A percentile compares a stretch with the other conserved stretches of the same genome.
Evolutionary conservation across 2,329 filamentous ascomycete genomes (phyloP).

Genomic region (Nakataea oryzae): DNA sequence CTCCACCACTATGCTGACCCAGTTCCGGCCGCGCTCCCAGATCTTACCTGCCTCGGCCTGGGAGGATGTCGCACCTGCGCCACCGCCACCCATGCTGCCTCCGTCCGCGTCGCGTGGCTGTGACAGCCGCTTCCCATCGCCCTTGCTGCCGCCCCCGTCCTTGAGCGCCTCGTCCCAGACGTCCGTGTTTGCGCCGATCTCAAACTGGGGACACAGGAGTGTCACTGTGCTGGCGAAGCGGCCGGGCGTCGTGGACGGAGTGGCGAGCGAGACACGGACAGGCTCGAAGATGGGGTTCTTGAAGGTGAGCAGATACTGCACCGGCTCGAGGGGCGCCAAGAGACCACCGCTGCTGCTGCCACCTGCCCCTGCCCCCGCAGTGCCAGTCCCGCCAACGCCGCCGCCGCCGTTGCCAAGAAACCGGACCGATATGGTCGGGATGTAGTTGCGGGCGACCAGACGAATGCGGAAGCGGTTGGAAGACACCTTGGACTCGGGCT

Average conservation of each 20-base stretch:
- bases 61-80: constrained; percentile 31
- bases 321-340: constrained; percentile 47
- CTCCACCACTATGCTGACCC: constrained; percentile 89
- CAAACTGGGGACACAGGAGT: constrained; percentile 87
- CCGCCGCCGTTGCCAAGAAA: constrained; percentile 11
- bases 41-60: constrained; percentile 83
- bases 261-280: constrained; percentile 79
- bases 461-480: constrained; percentile 89
- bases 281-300: constrained; percentile 91
- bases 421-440: constrained; percentile 70
- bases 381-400: constrained; percentile 5
- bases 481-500: constrained; percentile 82
- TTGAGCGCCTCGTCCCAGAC: constrained; percentile 81
- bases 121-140: constrained; percentile 5
- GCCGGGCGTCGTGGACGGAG: constrained; percentile 69
- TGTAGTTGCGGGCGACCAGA: constrained; percentile 77
- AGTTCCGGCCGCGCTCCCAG: constrained; percentile 91
- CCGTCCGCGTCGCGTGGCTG: constrained; percentile 11
- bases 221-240: constrained; percentile 73
- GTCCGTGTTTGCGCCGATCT: constrained; percentile 84
- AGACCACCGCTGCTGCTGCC: constrained; percentile 15
- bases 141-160: constrained; percentile 19
- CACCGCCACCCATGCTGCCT: constrained; percentile 19
- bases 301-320: constrained; percentile 81
- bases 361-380: neutral